Evolutionary conservation across 805 yeast genomes (phyloP).

Genomic region (Sungouiozyma intestinalis): DNA sequence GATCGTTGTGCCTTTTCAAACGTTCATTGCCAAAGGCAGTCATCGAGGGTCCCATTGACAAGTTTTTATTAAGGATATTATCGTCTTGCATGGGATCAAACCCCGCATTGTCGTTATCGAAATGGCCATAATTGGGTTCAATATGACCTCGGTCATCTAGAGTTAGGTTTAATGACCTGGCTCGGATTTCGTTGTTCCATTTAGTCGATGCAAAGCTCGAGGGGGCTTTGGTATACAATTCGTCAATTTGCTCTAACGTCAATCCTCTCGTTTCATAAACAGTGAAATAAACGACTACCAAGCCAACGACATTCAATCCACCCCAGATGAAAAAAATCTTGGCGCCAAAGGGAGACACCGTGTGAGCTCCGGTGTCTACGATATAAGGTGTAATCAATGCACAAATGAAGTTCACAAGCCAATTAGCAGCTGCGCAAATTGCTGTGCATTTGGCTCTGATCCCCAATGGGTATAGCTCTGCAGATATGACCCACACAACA

Average conservation of each 20-base stretch:
- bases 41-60: neutral
- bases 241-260: conserved; percentile 73
- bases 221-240: conserved; percentile 51
- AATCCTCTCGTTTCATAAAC: conserved; percentile 77
- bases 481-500: conserved; percentile 59
- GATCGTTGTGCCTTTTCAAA: neutral
- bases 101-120: neutral
- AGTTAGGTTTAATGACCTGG: neutral
- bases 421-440: conserved; percentile 65
- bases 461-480: conserved; percentile 59
- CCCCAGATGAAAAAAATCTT: conserved; percentile 79
- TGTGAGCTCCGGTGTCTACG: conserved; percentile 53
- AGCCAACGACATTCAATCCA: conserved; percentile 48
- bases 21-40: neutral
- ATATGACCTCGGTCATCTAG: neutral
- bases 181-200: conserved; percentile 29
- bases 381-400: conserved; percentile 69
- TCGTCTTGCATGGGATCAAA: too few species aligned
- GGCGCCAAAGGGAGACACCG: conserved; percentile 56
- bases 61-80: neutral
- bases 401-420: conserved; percentile 69
- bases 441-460: conserved; percentile 72
- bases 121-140: neutral
- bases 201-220: conserved; percentile 41
- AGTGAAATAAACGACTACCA: conserved; percentile 49